Base-by-base conservation (phyloP, 1,139 yeast species). In the Kluyveromyces sp. region DNA sequence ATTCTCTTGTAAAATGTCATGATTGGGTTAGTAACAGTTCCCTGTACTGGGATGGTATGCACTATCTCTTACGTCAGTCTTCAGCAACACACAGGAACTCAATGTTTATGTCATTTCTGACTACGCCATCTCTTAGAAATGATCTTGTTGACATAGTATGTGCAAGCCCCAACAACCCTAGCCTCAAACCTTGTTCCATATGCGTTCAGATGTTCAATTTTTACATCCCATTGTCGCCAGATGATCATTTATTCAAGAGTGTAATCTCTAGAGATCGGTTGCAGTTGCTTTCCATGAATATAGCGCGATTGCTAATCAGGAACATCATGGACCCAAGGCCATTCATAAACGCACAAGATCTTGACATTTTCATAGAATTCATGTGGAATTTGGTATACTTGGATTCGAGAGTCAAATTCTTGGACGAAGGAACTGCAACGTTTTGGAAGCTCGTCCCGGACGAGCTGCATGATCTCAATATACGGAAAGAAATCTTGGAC, bases 271-370 rank as follows among this genome's bases (percentile, higher is more conserved):
- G 20, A 20, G 30, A 15, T 6, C 15, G 36, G 9, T 20, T 38
- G 19, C 41, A 38, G 30, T 12, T 9, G 18, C 9, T 38, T 15
- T 22, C 41, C 2, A 38, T 31, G 7, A 38, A 38, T 20, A 31
- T 38, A 12, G 35, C 41, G n/a, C 18, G 32, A 16, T 22, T 38
- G 4, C 18, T 38, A 43, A 48, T 13, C 48, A 52, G 39, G 8
- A 32, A 28, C 32, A 45, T 33, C 52, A 53, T 38, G 49, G 53
- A 50, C 49, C 47, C 15, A 48, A 43, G 39, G 54, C 63, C 40
- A 12, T 65, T 62, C 19, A 52, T 61, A 1, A 65, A 72, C 2
- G 67, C 67, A 1, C 73, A 69, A 33, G 74, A 71, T 42, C 75
- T 73, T 52, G 58, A 57, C 44, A 43, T 51, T n/a, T 42, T 43